phyloP scores from a whole-genome alignment of 108 stramenopile species.

The Cyclotella choctawhatcheeana region DNA sequence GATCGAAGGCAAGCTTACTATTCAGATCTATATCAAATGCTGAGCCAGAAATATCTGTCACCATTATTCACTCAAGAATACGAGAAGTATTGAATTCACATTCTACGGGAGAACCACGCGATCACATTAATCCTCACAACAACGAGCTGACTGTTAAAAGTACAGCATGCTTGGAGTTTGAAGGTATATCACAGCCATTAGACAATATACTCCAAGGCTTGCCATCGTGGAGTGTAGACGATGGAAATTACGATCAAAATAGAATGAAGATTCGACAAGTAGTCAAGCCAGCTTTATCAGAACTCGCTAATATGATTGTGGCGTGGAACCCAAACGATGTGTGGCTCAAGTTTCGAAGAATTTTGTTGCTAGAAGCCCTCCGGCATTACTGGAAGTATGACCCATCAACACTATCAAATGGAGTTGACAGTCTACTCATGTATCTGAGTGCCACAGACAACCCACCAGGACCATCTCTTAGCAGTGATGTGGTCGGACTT shows the following conservation, averaged over 20 bases:
- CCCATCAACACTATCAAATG: constrained; percentile 75
- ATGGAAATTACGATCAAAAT: constrained; percentile 45
- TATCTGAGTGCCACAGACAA: constrained; percentile 69
- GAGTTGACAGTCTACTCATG: constrained; percentile 71
- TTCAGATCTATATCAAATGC: constrained; percentile 69
- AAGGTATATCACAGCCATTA: constrained; percentile 73
- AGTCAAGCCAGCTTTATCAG: constrained; percentile 62
- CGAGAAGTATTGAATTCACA: constrained; percentile 53
- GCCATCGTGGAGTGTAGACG: constrained; percentile 68
- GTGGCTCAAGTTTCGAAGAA: constrained; percentile 82
- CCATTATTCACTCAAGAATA: constrained; percentile 55
- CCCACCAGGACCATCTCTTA: constrained; percentile 42
- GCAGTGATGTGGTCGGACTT: constrained; percentile 70
- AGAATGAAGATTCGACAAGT: constrained; percentile 49
- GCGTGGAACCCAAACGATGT: constrained; percentile 80
- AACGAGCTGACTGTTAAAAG: constrained; percentile 72
- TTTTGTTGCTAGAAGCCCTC: constrained; percentile 68
- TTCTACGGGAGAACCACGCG: constrained; percentile 74
- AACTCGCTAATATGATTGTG: constrained; percentile 68
- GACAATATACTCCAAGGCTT: constrained; percentile 82
- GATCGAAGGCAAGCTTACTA: constrained; percentile 75
- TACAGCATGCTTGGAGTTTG: constrained; percentile 76
- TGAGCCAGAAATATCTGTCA: constrained; percentile 68
- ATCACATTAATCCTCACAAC: constrained; percentile 66
- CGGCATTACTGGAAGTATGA: constrained; percentile 85